Percentiles rank a stretch among this genome's conserved stretches.
Evolutionary conservation across 441 rosid genomes (phyloP).

Genomic region (Pelargonium citronellum): DNA sequence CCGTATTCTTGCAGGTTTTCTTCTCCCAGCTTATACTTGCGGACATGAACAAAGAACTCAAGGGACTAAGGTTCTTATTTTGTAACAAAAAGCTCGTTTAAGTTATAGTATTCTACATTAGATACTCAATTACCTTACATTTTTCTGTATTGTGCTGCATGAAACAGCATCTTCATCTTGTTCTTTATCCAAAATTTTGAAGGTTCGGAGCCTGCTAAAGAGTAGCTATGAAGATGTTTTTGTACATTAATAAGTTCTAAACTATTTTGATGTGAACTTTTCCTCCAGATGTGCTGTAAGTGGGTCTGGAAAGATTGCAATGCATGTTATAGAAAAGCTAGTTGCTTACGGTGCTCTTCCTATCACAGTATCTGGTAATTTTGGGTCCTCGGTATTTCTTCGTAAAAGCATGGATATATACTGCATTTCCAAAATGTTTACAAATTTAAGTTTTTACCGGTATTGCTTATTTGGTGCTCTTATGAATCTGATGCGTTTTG

Average conservation of each 20-base stretch:
- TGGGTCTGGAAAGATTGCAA: conserved; percentile 96
- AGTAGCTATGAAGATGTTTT: neutral
- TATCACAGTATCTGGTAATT: conserved; percentile 75
- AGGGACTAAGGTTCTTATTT: conserved; percentile 73
- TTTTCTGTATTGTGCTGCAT: neutral
- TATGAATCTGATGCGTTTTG: neutral
- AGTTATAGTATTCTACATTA: neutral
- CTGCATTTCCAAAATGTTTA: too few species aligned
- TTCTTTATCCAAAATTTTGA: too few species aligned
- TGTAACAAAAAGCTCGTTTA: neutral
- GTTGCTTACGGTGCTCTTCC: conserved; percentile 94
- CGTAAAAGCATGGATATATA: neutral
- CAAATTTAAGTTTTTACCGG: neutral
- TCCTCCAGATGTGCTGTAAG: conserved; percentile 77
- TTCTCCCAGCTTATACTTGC: conserved; percentile 91
- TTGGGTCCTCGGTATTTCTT: conserved; percentile 10
- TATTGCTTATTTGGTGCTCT: neutral
- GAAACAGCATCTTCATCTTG: neutral
- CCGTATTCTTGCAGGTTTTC: conserved; percentile 66
- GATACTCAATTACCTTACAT: neutral
- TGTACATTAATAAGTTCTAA: neutral
- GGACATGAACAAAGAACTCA: conserved; percentile 89
- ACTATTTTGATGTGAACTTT: conserved; percentile 6
- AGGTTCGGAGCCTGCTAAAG: neutral
- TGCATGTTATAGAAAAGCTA: conserved; percentile 97